Evolutionary conservation across 2,329 filamentous ascomycete species (phyloP).

Genomic region (Tolypocladium ovalisporum): DNA sequence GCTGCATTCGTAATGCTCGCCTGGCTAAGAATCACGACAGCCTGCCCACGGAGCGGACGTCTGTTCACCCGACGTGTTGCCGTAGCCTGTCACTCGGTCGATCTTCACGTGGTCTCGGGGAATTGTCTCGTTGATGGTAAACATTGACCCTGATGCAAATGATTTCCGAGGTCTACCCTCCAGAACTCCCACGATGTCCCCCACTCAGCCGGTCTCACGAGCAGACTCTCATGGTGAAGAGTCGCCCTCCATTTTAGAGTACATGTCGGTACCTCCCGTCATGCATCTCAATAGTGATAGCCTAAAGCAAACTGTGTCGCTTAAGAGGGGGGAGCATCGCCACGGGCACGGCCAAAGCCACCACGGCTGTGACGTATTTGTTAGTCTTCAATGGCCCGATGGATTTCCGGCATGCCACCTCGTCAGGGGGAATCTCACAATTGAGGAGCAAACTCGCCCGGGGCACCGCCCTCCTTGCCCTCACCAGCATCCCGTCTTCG

Average conservation of each 20-base stretch:
- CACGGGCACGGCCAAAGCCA: conserved; percentile 73
- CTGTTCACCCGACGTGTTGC: neutral
- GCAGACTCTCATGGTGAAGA: conserved; percentile 26
- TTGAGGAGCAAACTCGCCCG: conserved; percentile 82
- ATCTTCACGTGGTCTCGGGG: conserved; percentile 13
- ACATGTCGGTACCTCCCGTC: conserved; percentile 34
- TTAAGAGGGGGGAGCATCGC: conserved; percentile 62
- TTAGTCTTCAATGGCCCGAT: neutral
- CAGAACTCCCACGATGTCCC: conserved; percentile 33
- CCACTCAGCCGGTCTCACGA: conserved; percentile 28
- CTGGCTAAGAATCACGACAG: neutral
- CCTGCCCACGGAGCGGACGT: neutral
- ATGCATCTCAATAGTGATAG: conserved; percentile 33
- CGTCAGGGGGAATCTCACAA: conserved; percentile 50
- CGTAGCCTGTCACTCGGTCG: neutral
- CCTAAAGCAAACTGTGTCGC: conserved; percentile 27
- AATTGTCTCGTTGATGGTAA: conserved; percentile 24
- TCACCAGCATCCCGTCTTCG: conserved; percentile 78
- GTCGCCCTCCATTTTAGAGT: conserved; percentile 33
- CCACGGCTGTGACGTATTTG: conserved; percentile 49
- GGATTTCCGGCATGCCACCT: neutral
- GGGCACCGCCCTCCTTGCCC: conserved; percentile 85
- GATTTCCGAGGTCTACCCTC: conserved; percentile 36
- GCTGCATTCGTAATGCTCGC: neutral
- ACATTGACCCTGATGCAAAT: conserved; percentile 35